phyloP scores from a whole-genome alignment of 768 basidiomycete genomes.

The Steccherinum ochraceum region DNA sequence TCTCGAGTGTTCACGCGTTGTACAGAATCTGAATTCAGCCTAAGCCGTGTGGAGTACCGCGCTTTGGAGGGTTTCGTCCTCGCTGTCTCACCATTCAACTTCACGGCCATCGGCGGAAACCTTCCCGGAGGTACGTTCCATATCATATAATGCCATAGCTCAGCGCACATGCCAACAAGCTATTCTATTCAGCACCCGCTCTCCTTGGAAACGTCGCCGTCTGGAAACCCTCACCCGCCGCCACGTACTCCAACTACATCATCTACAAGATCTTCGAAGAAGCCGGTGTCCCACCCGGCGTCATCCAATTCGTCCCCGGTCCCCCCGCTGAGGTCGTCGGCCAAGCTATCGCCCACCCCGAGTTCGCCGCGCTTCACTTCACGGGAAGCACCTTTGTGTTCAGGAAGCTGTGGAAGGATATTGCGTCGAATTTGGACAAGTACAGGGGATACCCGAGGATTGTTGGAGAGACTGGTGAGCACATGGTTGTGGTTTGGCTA shows the following conservation, averaged over 20 bases:
- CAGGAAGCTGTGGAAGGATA: constrained; percentile 95
- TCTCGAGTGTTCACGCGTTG: background rate
- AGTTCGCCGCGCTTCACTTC: constrained; percentile 90
- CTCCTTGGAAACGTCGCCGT: constrained; percentile 91
- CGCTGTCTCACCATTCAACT: constrained; percentile 97
- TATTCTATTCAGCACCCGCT: constrained; percentile 89
- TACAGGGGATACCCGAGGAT: constrained; percentile 91
- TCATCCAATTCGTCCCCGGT: constrained; percentile 96
- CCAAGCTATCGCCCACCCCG: constrained; percentile 71
- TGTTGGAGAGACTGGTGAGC: constrained; percentile 76
- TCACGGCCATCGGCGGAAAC: constrained; percentile 97
- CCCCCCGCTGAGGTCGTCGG: constrained; percentile 80
- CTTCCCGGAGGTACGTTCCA: constrained; percentile 64
- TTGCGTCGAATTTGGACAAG: constrained; percentile 78
- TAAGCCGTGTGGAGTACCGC: constrained; percentile 91
- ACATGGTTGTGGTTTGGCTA: constrained; percentile 28
- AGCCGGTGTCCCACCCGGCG: constrained; percentile 89
- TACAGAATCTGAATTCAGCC: background rate
- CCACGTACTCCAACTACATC: constrained; percentile 93
- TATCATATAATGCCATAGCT: background rate
- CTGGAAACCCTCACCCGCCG: constrained; percentile 97
- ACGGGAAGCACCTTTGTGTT: constrained; percentile 95
- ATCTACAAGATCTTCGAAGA: constrained; percentile 87
- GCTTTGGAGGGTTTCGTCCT: constrained; percentile 98
- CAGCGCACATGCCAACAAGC: constrained; percentile 10